phyloP scores from a whole-genome alignment of 1,284 basidiomycete genomes.

The Cutaneotrichosporon sp. region DNA sequence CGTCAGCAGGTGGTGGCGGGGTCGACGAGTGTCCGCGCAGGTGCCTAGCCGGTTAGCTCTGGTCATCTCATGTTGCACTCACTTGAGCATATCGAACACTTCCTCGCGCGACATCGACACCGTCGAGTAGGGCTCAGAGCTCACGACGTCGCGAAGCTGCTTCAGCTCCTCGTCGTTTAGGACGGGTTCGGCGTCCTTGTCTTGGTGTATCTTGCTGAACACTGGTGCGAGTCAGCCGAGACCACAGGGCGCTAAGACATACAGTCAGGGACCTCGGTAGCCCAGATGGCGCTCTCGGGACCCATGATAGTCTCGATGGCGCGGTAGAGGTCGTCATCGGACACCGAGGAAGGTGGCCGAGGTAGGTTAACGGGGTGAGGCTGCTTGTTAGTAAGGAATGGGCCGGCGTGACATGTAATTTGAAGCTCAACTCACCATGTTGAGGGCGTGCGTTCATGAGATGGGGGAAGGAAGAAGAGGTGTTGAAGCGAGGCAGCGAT shows the following conservation, averaged over 20 bases:
- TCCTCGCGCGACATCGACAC: constrained; percentile 8
- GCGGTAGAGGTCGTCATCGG: not conserved
- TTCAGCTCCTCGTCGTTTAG: not conserved
- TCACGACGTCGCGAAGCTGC: not conserved
- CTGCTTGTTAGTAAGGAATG: not conserved
- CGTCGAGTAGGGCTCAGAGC: not conserved
- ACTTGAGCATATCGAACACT: constrained; percentile 12
- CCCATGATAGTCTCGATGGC: not conserved
- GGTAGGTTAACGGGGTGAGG: not conserved
- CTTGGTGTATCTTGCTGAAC: not conserved
- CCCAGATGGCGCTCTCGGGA: not conserved
- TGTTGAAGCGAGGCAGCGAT: not conserved
- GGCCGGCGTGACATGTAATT: not conserved
- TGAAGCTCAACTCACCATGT: constrained; percentile 3
- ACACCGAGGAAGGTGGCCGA: not conserved
- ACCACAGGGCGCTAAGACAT: not conserved
- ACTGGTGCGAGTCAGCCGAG: not conserved
- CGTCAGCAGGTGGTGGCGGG: not conserved
- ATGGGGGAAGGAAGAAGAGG: not conserved
- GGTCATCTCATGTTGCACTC: not conserved
- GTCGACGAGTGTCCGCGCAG: not conserved
- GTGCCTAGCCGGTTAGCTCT: not conserved
- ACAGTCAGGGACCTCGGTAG: constrained; percentile 5
- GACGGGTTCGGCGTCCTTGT: not conserved
- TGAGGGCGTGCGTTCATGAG: not conserved